Evolutionary conservation across 352 stramenopile species (phyloP), one percentile per base, ranked within the genome.

Genomic region (Pythium sp.): DNA sequence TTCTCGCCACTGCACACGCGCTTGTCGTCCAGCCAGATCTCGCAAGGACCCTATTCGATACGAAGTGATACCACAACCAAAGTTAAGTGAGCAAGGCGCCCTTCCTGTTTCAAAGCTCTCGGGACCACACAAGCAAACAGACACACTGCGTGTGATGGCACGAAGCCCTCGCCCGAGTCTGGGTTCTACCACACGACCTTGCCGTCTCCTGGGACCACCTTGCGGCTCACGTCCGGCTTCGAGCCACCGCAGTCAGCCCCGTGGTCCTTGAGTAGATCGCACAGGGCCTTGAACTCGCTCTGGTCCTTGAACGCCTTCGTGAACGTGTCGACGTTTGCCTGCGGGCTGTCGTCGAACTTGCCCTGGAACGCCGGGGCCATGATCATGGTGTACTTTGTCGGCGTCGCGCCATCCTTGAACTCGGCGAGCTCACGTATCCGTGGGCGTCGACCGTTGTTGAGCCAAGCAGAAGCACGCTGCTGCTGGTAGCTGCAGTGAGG

Each of bases 311-410:
- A 90, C 3, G 74, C 64, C 14, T 54, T 70, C 36, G 73, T 82
- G 64, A 87, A 90, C 34, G 65, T 79, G 14, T 55, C 63, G 22
- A 73, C 72, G 73, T 90, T 90, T 12, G 59, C 68, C 32, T 78
- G 70, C 14, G 82, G 80, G 58, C 65, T 83, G 72, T 81, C 82
- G 56, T 90, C 72, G 67, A 89, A 87, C 63, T 83, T 79, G n/a
- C 82, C 82, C 12, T 60, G 61, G 63, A 83, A 90, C 18, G 71
- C 58, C 47, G 69, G 68, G 54, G 72, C 69, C 62, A 87, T 90
- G 68, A 63, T 79, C 61, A 49, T 72, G 36, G 63, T 64, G 71
- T 80, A 87, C 47, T 61, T 70, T 30, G 81, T 90, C 32, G 62
- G 62, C 11, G 58, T 72, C 18, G 64, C 60, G 6, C 73, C 22